A percentile compares a stretch with the other conserved stretches of the same genome.
Conservation (phyloP, 306 rosid genomes). For the Cucumis sativus region DNA sequence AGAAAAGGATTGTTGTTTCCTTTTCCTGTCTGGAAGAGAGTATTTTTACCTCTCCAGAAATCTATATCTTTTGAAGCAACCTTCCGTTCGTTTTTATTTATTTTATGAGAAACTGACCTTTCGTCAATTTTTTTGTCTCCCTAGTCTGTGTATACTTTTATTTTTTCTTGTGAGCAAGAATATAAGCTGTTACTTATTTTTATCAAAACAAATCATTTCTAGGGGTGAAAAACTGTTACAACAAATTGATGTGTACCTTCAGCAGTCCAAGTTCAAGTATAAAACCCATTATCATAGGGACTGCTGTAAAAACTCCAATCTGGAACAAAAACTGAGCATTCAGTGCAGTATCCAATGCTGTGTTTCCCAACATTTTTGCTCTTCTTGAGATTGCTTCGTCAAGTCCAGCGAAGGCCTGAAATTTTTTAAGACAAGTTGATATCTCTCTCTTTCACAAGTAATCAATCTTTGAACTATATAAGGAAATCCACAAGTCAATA, state of each 20-base stretch:
- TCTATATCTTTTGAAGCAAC: neutral
- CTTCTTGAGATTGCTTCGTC: constrained; percentile 40
- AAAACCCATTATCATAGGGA: constrained; percentile 91
- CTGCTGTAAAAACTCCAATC: constrained; percentile 91
- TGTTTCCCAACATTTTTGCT: constrained; percentile 57
- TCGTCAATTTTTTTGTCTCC: neutral
- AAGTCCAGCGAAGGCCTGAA: constrained; percentile 88
- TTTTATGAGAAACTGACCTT: too few relatives aligned
- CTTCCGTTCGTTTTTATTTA: neutral
- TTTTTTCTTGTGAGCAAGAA: neutral
- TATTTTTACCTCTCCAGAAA: neutral
- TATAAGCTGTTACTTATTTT: neutral
- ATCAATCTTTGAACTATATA: neutral
- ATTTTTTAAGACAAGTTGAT: neutral
- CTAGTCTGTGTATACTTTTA: neutral
- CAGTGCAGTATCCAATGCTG: constrained; percentile 73
- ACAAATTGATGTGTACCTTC: constrained; percentile 39
- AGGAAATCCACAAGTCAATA: neutral
- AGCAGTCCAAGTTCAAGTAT: constrained; percentile 86
- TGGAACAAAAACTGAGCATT: constrained; percentile 96
- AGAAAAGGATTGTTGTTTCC: neutral
- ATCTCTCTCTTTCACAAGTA: neutral
- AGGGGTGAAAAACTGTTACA: neutral
- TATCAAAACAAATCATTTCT: neutral
- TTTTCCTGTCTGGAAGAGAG: neutral